Base-by-base conservation (phyloP, 2,329 filamentous ascomycete species). In the Ceratocystis albifundus region DNA sequence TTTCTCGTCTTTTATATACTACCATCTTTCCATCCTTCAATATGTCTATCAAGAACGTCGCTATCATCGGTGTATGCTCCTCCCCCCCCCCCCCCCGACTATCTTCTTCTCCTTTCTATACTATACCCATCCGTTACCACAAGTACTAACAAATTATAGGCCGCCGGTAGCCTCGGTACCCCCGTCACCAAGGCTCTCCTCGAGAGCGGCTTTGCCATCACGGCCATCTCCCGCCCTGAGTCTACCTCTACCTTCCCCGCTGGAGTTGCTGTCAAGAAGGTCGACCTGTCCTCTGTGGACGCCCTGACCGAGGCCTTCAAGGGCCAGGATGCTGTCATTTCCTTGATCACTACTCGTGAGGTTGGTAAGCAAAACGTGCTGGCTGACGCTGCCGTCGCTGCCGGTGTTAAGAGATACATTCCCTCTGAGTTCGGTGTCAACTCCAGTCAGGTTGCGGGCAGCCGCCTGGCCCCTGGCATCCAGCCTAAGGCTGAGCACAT, bases 361-460 rank as follows among this genome's bases (percentile, higher is more conserved):
- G 74, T 84, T 50, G 74, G 75, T 25, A 66, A 66, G 5, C 74
- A 76, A 65, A 46, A 64, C 7, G 72, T 78, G 10, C 75, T 87
- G 59, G 77, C 87, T 57, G 80, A 86, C 41, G 85, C 84, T 0
- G 80, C 84, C 41, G 75, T 83, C 32, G 78, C 78, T 3, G 83
- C 83, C 2, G 83, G 84, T 4, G 83, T 88, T 0, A 78, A 84
- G 71, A 79, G 83, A 12, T 84, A 86, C 75, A 74, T 88, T 41
- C 84, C 84, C 1, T 81, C 81, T 1, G 84, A 87, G 68, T 88
- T 80, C 62, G 77, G 77, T 44, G 70, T 72, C 55, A 72, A 78
- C 74, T 64, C 61, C 22, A 28, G 17, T 2, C 22, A 20, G 57
- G 7, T 48, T 53, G 65, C 66, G 5, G 76, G 76, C 22, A 73